Base-by-base conservation (phyloP, 1,284 basidiomycete genomes). In the Heterobasidion parviporum region DNA sequence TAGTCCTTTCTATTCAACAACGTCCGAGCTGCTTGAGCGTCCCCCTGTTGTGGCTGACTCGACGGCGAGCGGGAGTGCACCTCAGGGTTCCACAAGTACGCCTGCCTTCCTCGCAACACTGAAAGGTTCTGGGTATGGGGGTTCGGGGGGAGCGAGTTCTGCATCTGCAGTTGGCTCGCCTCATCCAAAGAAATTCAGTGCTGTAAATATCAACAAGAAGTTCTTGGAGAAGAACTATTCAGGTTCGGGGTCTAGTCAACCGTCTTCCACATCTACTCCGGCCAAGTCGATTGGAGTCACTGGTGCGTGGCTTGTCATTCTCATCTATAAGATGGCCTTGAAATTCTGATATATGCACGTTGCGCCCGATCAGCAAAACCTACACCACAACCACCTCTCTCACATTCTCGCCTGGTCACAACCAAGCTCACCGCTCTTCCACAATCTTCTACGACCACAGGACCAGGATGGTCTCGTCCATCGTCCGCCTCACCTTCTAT, bases 181-280 rank as follows among this genome's bases (percentile, higher is more conserved):
- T 0, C 86, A 87, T 56, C 83, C 85, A 50, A 94, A 94, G 78
- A 85, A 89, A 65, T 96, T 94, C 70, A 89, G 76, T 64, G 81
- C 91, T 34, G 81, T 91, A 62, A 92, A 92, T 67, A 91, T 96
- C 71, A 95, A 90, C 76, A 94, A 94, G 80, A 92, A 92, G 71
- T 97, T 96, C 69, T 75, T 96, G 52, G 89, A 92, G 74, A 94
- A 94, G 77, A 87, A 86, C 54, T 80, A 82, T 7, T 67, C 80
- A 36, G 65, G 75, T 41, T 74, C 80, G 33, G 59, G 63, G 55
- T 68, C 74, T 52, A 66, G 71, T 52, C 70, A 77, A 56, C 70
- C 75, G 62, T 55, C 26, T 26, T 26, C 75, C 14, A 63, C 68
- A 16, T 71, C 75, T 18, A 67, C 70, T 55, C 61, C 68, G 43